Conservation (phyloP, 805 yeast genomes). For the Kodamaea kaohsiungensis region DNA sequence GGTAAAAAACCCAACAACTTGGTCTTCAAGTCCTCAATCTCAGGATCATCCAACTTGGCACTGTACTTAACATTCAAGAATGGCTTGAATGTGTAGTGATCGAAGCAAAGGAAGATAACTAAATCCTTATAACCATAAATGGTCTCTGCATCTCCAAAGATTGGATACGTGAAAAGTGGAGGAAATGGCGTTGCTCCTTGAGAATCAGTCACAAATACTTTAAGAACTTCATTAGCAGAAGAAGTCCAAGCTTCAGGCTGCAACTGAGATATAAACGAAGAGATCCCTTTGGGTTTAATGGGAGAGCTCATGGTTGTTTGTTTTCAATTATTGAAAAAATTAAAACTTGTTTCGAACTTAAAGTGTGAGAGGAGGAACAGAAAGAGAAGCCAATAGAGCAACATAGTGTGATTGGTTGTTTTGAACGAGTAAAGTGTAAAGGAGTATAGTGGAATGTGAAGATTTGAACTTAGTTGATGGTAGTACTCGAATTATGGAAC, state of each 20-base stretch:
- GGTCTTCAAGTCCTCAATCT: constrained; percentile 58
- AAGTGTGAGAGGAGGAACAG: background rate
- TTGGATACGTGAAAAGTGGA: constrained; percentile 88
- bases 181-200: constrained; percentile 58
- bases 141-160: constrained; percentile 88
- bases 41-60: constrained; percentile 52
- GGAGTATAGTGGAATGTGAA: no score
- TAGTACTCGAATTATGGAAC: no score
- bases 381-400: background rate
- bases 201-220: constrained; percentile 56
- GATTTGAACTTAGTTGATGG: no score
- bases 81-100: constrained; percentile 72
- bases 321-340: background rate
- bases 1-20: constrained; percentile 64
- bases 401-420: background rate
- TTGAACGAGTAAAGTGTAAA: background rate
- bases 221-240: constrained; percentile 68
- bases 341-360: background rate
- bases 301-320: constrained; percentile 2
- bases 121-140: constrained; percentile 82
- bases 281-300: constrained; percentile 1
- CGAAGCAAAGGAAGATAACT: constrained; percentile 66
- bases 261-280: constrained; percentile 23
- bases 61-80: constrained; percentile 61
- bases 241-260: constrained; percentile 75